Evolutionary conservation across 2,329 filamentous ascomycete genomes (phyloP), one percentile per base, ranked within the genome.

Genomic region (Erysiphe neolycopersici): DNA sequence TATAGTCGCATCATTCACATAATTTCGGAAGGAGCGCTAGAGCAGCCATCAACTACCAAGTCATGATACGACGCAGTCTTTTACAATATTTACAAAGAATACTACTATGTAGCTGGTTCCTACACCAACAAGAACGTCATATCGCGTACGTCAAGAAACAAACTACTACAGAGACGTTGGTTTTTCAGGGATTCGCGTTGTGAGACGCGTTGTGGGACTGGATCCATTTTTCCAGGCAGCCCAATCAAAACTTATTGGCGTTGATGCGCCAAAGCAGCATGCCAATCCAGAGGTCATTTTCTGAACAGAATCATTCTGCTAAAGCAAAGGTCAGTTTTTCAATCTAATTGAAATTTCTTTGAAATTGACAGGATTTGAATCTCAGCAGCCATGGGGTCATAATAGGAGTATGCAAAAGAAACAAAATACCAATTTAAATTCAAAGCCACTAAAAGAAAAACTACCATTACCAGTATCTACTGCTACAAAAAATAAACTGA

Each of bases 401-500:
- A 55, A 58, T 43, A 57, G 52, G 44, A 58, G 51, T 44, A 54
- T 51, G 31, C 50, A 50, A 41, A 52, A 49, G n/a, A 48, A 45
- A 17, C 48, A 48, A 35, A 32, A 32, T 10, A 32, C 47, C 19
- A 51, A 46, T 8, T 4, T 47, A 18, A 47, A 50, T 39, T 26
- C 47, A 5, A 56, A 51, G 40, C 51, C 51, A 31, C 37, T 53
- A 13, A 50, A 51, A 41, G 52, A 54, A 19, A 54, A 54, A 41
- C 52, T 50, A 12, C 50, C 52, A 1, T 31, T 56, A 26, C 52
- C 52, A 32, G 46, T 59, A 29, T 76, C 73, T 35, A 63, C 69
- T 30, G 62, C 62, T 9, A 73, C 73, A 11, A 76, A 70, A 53
- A 69, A 61, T 48, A 77, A 76, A 52, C 62, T 77, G 30, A 68